phyloP scores from a whole-genome alignment of 2,329 filamentous ascomycete species.

The Colletotrichum sp. region DNA sequence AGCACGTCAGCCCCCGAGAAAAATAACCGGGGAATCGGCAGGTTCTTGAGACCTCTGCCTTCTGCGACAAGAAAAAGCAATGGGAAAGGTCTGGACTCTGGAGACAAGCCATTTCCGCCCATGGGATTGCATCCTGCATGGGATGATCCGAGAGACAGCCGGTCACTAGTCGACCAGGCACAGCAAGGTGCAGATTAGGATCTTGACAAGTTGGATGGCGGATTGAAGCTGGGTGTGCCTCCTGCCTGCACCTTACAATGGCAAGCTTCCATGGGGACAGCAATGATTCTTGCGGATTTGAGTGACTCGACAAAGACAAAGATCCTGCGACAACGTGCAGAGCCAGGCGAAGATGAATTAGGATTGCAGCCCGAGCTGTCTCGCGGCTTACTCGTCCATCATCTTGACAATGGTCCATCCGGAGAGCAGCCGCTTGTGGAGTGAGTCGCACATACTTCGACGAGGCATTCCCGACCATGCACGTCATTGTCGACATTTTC shows the following conservation, averaged over 20 bases:
- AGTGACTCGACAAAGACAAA: neutral
- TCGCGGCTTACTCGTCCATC: neutral
- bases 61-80: constrained; percentile 13
- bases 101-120: neutral
- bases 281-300: neutral
- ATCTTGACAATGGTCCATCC: neutral
- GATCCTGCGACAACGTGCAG: neutral
- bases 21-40: constrained; percentile 6
- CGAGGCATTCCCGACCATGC: neutral
- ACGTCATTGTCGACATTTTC: neutral
- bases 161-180: neutral
- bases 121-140: neutral
- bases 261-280: neutral
- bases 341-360: neutral
- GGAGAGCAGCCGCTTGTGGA: neutral
- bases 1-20: neutral
- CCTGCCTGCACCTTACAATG: neutral
- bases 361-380: neutral
- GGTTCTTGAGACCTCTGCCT: neutral
- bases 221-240: neutral
- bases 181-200: neutral
- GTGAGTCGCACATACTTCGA: neutral
- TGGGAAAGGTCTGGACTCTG: neutral
- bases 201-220: neutral
- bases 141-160: constrained; percentile 1